Evolutionary conservation across 208 protist species (phyloP).

Genomic region (Wallacemonas sp.): DNA sequence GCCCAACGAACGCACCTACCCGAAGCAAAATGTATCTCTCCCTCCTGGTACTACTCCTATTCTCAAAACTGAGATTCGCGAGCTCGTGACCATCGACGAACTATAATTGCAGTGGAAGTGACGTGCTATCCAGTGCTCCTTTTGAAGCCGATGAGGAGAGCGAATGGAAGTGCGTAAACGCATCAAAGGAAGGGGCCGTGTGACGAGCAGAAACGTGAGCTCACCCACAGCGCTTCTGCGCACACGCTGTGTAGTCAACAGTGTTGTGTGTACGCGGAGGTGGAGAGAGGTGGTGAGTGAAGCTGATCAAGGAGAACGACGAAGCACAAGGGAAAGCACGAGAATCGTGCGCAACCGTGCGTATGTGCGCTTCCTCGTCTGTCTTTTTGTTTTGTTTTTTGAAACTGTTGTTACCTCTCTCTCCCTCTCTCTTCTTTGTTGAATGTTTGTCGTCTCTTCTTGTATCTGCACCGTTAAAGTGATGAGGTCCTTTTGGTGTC

Average conservation of each 20-base stretch:
- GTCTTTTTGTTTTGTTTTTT: background rate
- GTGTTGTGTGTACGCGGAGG: too few species aligned
- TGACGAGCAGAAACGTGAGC: too few species aligned
- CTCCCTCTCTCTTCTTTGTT: background rate
- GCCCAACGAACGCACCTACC: slow-evolving; percentile 84
- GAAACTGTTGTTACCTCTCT: background rate
- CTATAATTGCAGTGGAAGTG: slow-evolving; percentile 26
- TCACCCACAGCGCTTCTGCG: too few species aligned
- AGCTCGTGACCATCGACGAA: slow-evolving; percentile 78
- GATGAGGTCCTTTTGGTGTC: background rate
- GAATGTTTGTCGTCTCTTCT: background rate
- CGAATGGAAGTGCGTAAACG: too few species aligned
- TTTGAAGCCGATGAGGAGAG: too few species aligned
- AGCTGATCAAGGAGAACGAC: too few species aligned
- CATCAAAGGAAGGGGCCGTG: too few species aligned
- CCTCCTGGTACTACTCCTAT: slow-evolving; percentile 83
- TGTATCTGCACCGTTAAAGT: background rate
- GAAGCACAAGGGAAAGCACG: slow-evolving; percentile 15
- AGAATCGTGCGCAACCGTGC: background rate
- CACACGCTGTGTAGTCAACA: too few species aligned
- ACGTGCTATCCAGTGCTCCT: background rate
- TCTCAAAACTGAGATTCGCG: slow-evolving; percentile 70
- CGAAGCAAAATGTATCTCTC: slow-evolving; percentile 66
- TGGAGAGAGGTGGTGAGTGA: too few species aligned
- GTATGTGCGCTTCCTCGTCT: background rate